Evolutionary conservation across 345 rosid species (phyloP), one percentile per base, ranked within the genome.

Genomic region (Pseudoturritis turrita): DNA sequence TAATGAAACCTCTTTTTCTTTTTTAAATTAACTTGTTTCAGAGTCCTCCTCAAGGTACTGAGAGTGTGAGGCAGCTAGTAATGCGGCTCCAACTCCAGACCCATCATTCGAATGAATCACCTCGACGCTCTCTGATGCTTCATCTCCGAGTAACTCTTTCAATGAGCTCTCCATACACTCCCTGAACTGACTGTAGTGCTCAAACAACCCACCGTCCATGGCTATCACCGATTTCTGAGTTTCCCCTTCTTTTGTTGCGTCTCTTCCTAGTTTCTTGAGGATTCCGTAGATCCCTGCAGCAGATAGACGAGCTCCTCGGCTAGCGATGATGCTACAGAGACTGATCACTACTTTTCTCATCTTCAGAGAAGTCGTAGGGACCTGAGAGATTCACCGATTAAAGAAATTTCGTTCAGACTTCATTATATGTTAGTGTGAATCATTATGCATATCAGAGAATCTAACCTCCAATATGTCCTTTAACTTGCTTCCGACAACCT

Each of bases 261-360:
- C 96, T 74, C 80, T 88, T 70, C 96, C 94, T 68, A 83, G 72
- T 78, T 90, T 90, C 89, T 87, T 90, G 47, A 90, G 77, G 60
- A 90, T 83, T 57, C 87, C 91, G 29, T 83, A 73, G 70, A 90
- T 77, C 56, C 96, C 96, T 10, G 94, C 96, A 54, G 96, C 92
- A 1, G 96, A 79, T 10, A 86, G 82, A 44, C 94, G 90, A 33
- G 94, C 88, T 36, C 94, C 92, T 14, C 92, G 94, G 17, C 67
- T 55, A 2, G 96, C 84, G 5, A 88, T 78, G 28, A 86, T 86
- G 88, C 85, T 78, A 80, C 96, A 90, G n/a, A 90, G 78, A 74
- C 84, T 80, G 11, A 85, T 79, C 35, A 88, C 79, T 3, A 81
- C 80, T 81, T 83, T 85, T 65, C 96, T 82, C 81, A 77, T 79